Base-by-base conservation (phyloP, 2,329 filamentous ascomycete genomes). In the Aspergillus sp. region DNA sequence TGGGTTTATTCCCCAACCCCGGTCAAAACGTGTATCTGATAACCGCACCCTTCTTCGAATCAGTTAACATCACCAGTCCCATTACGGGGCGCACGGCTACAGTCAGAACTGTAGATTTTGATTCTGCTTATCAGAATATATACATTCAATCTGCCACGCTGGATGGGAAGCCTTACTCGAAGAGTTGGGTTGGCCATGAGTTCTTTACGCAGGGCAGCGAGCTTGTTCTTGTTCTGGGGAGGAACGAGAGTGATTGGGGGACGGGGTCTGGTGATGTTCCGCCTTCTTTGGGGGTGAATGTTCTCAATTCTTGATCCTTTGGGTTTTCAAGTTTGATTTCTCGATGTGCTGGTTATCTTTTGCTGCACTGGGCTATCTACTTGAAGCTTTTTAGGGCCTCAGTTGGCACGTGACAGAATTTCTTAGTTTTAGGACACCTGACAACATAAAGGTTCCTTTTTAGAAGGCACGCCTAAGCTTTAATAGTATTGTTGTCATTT, bases 1-100 rank as follows among this genome's bases (percentile, higher is more conserved):
- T 90, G 78, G 87, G 87, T 0, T 73, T 90, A 7, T 90, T 88
- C 69, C 87, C 87, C 0, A 86, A 88, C 54, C 80, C 86, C 0
- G 87, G 87, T 0, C 87, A 90, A 66, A 77, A 88, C 60, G 85
- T 89, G 1, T 90, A 90, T 64, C 79, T 90, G 7, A 87, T 90
- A 61, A 88, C 77, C 0, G 83, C 87, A 0, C 87, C 87, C 0
- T 90, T 84, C 66, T 90, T 90, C 62, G 77, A 82, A 59, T 75
- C 77, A n/a, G 78, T 90, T 1, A 81, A 79, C 47, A 78, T 90
- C 52, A 83, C 74, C 4, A 83, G 82, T 48, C 81, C 82, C 0
- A 67, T 84, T 5, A 89, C 86, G 0, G 82, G 84, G 2, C 84
- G 83, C 56, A 85, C 79, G 11, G 86, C 87, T 0, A 83, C 77